Percentiles rank a stretch among this genome's conserved stretches.
phyloP scores from a whole-genome alignment of 148 eudicot species.

The Vaccinium myrtillus region DNA sequence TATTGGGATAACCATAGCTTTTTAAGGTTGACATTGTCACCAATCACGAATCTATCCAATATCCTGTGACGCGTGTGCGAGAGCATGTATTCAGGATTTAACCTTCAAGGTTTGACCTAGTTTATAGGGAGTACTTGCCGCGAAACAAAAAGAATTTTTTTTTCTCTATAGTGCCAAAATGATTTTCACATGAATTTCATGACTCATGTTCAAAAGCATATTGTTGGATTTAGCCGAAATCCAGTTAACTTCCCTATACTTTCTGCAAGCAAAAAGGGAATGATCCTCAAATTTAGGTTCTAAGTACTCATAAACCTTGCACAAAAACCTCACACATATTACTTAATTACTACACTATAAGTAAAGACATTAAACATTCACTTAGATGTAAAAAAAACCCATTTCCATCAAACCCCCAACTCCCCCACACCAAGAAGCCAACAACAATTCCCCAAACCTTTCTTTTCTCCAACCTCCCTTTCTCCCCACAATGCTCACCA shows the following conservation, averaged over 20 bases:
- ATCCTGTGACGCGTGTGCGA: not conserved
- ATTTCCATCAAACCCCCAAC: not conserved
- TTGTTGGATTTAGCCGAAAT: not conserved
- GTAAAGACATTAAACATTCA: not conserved
- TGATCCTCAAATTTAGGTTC: not conserved
- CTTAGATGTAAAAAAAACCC: conserved; percentile 1
- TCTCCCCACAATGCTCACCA: conserved; percentile 10
- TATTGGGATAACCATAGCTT: not conserved
- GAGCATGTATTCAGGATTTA: not conserved
- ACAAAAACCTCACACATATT: not conserved
- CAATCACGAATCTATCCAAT: too few relatives aligned
- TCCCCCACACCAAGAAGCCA: conserved; percentile 15
- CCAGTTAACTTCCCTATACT: not conserved
- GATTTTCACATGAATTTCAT: not conserved
- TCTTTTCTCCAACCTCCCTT: not conserved
- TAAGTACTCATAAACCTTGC: not conserved
- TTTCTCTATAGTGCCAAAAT: not conserved
- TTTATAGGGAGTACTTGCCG: not conserved
- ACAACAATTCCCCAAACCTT: not conserved
- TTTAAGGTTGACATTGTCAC: not conserved
- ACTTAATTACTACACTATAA: not conserved
- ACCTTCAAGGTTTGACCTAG: not conserved
- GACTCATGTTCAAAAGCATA: not conserved
- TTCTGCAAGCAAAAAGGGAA: not conserved
- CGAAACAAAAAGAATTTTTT: not conserved